Conservation (phyloP, 257 asterid genomes). For the Capsicum rhomboideum region DNA sequence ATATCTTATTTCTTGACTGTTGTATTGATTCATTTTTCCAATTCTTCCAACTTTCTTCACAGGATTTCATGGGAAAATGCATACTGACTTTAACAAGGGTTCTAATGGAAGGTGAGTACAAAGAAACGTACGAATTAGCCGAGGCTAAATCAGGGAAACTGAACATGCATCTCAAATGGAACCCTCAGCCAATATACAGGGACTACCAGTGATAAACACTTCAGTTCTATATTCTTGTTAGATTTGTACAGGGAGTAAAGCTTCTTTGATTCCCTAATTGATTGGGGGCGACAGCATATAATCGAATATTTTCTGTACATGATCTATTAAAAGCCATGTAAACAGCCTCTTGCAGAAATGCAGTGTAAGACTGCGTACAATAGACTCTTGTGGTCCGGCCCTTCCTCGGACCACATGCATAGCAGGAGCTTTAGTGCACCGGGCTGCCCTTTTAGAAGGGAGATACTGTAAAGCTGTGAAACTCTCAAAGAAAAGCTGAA, state of each 20-base stretch:
- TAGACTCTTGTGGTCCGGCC: no score
- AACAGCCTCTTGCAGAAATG: no score
- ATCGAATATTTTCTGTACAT: neutral
- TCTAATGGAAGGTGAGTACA: slow-evolving; percentile 59
- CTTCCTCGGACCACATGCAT: no score
- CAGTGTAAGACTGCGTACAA: no score
- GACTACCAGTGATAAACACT: slow-evolving; percentile 15
- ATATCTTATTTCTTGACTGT: neutral
- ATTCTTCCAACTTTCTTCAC: neutral
- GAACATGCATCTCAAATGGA: slow-evolving; percentile 73
- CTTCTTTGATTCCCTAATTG: neutral
- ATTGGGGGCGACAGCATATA: neutral
- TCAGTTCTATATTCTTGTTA: slow-evolving; percentile 1
- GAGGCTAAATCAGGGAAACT: slow-evolving; percentile 58
- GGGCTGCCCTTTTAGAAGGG: neutral
- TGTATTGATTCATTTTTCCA: neutral
- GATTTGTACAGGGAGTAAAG: neutral
- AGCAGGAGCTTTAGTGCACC: no score
- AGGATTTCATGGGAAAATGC: slow-evolving; percentile 91
- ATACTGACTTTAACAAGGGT: slow-evolving; percentile 71
- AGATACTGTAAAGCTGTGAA: neutral
- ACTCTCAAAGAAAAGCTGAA: neutral
- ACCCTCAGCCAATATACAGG: slow-evolving; percentile 54
- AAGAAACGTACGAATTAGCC: slow-evolving; percentile 40
- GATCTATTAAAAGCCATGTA: neutral